Base-by-base conservation (phyloP, 139 green algal genomes). In the Chlamydomonas asymmetrica region DNA sequence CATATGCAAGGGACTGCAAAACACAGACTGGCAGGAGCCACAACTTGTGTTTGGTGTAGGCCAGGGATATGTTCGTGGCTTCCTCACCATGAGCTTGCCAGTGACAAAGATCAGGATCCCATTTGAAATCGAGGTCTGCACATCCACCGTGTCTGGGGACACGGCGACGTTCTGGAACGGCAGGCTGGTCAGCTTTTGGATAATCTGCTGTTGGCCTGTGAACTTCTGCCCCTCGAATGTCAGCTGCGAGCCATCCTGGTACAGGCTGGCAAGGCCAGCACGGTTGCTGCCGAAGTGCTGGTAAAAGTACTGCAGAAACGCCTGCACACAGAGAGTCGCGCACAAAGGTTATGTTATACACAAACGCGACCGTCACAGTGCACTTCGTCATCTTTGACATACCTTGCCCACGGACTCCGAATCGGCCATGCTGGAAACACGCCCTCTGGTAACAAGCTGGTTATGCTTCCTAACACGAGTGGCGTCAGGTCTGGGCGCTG, bases 221-320 rank as follows among this genome's bases (percentile, higher is more conserved):
- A 93, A 89, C 77, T 97, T 92, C 63, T 91, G 72, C 9, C 91
- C 89, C 78, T 98, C 91, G 65, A 96, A 97, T 1, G 91, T 96
- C 31, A 98, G 83, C 70, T 97, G 61, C 59, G 59, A 65, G 39
- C 85, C 63, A 27, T 95, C 91, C 78, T 94, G 90, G 66, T 98
- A 98, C 34, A 99, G 85, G 23, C 67, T 80, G 0, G 64, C 84
- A 27, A 98, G 82, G 0, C 66, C 84, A 1, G 73, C 56, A 0
- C 95, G 74, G 66, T 97, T 95, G 50, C 62, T 89, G 59, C 97
- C 92, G 73, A 99, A 99, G 2, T 95, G 93, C 35, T 86, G 80
- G 71, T 99, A 99, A 76, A 98, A 99, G 88, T 98, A 94, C 39
- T 93, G 82, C 32, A 95, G 85, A 75, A 99, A 99, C 3, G 93